Base-by-base conservation (phyloP, 2,329 filamentous ascomycete species). In the Stachybotrys elegans region DNA sequence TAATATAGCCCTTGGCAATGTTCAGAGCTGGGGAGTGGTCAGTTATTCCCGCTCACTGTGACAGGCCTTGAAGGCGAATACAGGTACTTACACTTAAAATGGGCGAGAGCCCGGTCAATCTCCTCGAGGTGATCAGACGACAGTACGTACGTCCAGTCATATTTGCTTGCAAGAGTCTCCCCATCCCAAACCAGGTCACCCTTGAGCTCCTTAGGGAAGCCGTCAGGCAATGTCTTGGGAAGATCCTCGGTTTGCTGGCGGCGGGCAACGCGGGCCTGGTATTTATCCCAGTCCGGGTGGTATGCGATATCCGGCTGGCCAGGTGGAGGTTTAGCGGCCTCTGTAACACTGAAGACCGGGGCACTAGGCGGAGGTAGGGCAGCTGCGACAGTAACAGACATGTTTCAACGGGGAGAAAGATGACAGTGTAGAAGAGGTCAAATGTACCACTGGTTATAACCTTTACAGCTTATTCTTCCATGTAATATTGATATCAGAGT, bases 31-130 rank as follows among this genome's bases (percentile, higher is more conserved):
- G n/a, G n/a, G n/a, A n/a, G n/a, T n/a, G n/a, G n/a, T n/a, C n/a
- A n/a, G n/a, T n/a, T n/a, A n/a, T n/a, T n/a, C 8, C 17, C 25
- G 9, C 25, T 35, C 11, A 11, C 8, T 35, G 32, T 35, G 7
- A 22, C 8, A 27, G 31, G 34, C 43, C 22, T 14, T 38, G 21
- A 31, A 50, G 20, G 2, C 35, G 21, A 14, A 32, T n/a, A 8
- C 16, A 32, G 38, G 23, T 25, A 20, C 45, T 14, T 34, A 40
- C 45, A 42, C n/a, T 41, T 42, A 19, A 47, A 47, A 14, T 37
- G 17, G 13, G 14, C 29, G 12, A 47, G 22, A 14, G 45, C 45
- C 4, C 5, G 3, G 4, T 22, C 8, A 3, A 47, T 47, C 29
- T 47, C 45, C 6, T 16, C 37, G 4, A 37, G 5, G 4, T 37